Conservation (phyloP, 116 monocot genomes). For the Iris pallida region DNA sequence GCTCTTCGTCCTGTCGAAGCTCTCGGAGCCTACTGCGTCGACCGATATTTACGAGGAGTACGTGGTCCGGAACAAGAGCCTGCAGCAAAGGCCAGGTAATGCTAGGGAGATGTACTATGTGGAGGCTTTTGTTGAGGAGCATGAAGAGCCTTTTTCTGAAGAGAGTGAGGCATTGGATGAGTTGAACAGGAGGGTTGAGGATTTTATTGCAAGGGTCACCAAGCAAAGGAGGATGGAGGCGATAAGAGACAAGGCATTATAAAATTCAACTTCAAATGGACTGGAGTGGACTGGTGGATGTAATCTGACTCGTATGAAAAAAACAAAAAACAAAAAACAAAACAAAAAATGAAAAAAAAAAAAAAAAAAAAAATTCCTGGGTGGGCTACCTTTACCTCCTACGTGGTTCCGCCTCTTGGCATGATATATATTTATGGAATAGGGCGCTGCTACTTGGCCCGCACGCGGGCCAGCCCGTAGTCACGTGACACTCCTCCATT, state of each 20-base stretch:
- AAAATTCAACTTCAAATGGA: too few relatives aligned
- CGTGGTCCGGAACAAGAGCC: slow-evolving; percentile 12
- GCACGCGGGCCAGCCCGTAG: too few relatives aligned
- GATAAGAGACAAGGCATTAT: slow-evolving; percentile 14
- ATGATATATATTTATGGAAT: too few relatives aligned
- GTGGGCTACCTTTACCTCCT: too few relatives aligned
- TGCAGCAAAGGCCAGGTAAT: not conserved
- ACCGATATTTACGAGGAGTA: slow-evolving; percentile 48
- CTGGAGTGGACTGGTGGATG: too few relatives aligned
- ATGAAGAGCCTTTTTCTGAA: slow-evolving; percentile 11
- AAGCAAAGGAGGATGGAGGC: slow-evolving; percentile 63
- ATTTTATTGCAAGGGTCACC: slow-evolving; percentile 76
- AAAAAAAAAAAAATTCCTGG: too few relatives aligned
- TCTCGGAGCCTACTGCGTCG: not conserved
- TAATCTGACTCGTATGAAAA: too few relatives aligned
- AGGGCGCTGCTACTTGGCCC: too few relatives aligned
- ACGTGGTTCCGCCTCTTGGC: too few relatives aligned
- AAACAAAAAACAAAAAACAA: too few relatives aligned
- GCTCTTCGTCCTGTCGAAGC: slow-evolving; percentile 58
- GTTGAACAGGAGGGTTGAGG: slow-evolving; percentile 64
- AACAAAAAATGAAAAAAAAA: too few relatives aligned
- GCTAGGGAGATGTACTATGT: slow-evolving; percentile 1
- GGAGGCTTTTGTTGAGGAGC: slow-evolving; percentile 12
- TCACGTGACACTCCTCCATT: too few relatives aligned
- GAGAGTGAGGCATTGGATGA: slow-evolving; percentile 34